Percentiles rank a stretch among this genome's conserved stretches.
Evolutionary conservation across 2,329 filamentous ascomycete species (phyloP).

Genomic region (Graphilbum fragrans): DNA sequence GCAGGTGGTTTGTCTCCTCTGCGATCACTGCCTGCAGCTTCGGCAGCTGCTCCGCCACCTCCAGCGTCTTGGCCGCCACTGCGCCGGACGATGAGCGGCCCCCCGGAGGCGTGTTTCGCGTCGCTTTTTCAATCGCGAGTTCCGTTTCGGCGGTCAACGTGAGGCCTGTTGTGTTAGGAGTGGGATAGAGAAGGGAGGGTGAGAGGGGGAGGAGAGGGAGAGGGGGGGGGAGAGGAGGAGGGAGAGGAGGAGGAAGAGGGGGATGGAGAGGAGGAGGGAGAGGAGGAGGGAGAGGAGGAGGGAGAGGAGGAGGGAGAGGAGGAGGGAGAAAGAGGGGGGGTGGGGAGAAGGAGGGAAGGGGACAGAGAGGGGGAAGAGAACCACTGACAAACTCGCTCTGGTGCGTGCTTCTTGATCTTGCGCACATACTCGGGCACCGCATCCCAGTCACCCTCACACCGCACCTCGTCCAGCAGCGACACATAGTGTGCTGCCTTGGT

Average conservation of each 20-base stretch:
- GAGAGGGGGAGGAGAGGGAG: constrained; percentile 1
- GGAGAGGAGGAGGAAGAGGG: constrained; percentile 31
- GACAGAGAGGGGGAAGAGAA: not conserved
- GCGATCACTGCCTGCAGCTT: constrained; percentile 45
- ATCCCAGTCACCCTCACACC: constrained; percentile 80
- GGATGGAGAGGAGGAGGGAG: constrained; percentile 1
- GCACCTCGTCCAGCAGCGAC: constrained; percentile 68
- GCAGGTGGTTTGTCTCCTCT: constrained; percentile 35
- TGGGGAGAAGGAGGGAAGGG: constrained; percentile 5
- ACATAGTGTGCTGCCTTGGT: constrained; percentile 73
- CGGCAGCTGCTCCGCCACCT: constrained; percentile 31
- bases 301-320: constrained; percentile 3
- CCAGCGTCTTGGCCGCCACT: constrained; percentile 27
- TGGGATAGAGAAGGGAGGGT: not conserved
- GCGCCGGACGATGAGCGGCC: constrained; percentile 29
- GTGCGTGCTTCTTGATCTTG: constrained; percentile 90
- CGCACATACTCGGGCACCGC: constrained; percentile 78
- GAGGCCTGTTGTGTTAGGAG: constrained; percentile 39
- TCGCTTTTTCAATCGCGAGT: constrained; percentile 47
- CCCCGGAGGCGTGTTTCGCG: constrained; percentile 27
- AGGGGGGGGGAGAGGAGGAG: not conserved
- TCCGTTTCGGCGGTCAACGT: constrained; percentile 59
- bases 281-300: constrained; percentile 6
- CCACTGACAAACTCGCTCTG: constrained; percentile 65
- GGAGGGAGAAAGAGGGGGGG: constrained; percentile 1